phyloP scores from a whole-genome alignment of 83 land plant genomes.

The Thuja plicata region DNA sequence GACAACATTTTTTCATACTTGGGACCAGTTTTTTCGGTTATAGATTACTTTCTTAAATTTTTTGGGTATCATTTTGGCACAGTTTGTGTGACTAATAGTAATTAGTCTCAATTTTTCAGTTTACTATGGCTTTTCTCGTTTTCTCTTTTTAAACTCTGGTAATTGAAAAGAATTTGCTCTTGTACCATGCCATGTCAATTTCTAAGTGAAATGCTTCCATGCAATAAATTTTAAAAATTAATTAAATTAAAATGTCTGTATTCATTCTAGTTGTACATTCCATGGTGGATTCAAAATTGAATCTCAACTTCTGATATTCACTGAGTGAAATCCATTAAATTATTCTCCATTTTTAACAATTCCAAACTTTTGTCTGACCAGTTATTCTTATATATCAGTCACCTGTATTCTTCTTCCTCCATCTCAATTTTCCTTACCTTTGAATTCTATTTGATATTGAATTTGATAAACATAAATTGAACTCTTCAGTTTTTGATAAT shows the following conservation, averaged over 20 bases:
- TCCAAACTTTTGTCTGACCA: neutral
- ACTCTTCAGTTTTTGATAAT: neutral
- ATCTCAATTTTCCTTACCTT: neutral
- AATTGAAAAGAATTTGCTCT: neutral
- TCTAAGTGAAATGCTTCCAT: neutral
- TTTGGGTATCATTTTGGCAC: neutral
- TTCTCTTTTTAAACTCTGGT: neutral
- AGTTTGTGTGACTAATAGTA: neutral
- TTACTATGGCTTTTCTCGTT: neutral
- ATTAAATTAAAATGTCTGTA: neutral
- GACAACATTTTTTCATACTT: neutral
- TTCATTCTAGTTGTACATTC: neutral
- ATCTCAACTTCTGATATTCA: neutral
- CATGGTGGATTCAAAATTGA: neutral
- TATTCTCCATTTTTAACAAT: neutral
- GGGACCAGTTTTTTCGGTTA: neutral
- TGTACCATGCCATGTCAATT: neutral
- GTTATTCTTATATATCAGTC: neutral
- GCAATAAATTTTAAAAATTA: neutral
- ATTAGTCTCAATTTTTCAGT: neutral
- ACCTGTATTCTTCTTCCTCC: neutral
- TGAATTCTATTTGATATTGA: neutral
- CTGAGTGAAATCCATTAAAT: neutral
- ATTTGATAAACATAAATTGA: neutral
- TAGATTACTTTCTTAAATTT: no score